Base-by-base conservation (phyloP, 1,284 basidiomycete genomes). In the Prillingera fragicola region DNA sequence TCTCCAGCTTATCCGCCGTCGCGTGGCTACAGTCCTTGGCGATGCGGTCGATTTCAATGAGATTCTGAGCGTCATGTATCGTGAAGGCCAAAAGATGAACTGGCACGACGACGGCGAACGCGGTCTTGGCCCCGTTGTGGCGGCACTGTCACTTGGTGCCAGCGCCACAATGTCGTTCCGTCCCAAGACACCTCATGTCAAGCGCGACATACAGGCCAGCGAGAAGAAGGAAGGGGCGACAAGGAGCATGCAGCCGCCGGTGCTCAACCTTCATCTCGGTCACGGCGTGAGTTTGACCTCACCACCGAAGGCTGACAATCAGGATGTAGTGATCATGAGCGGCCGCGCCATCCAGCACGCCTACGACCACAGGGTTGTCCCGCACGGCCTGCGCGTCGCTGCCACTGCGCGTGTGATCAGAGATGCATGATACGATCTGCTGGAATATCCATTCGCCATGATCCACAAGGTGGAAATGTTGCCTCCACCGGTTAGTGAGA, bases 71-170 rank as follows among this genome's bases (percentile, higher is more conserved):
- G 62, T 69, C 21, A 50, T 67, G 48, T 69, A 69, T 37, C 51
- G 64, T 12, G 65, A 69, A 42, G 65, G 62, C 2, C 67, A 69
- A 42, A 67, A 66, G 55, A 69, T 69, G 67, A 59, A 46, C 38
- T 69, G 63, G 63, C 67, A 69, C 45, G 67, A 69, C 48, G 67
- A 69, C 38, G 65, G 66, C 27, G 66, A 69, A 47, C 21, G 37
- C 15, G 64, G 64, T 67, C 56, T 69, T 5, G 67, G 67, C 17
- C 60, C 61, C 0, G 52, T 64, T 1, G 65, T 69, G 12, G 64
- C 65, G 1, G 63, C 62, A 0, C 45, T 69, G 4, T 60, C 58
- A 3, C 45, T 69, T 7, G 67, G 67, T 8, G 51, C 54, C 14
- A 12, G 42, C 3, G 67, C 67, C 6, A 51, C 47, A 31, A 65